Conservation (phyloP, 352 stramenopile genomes). For the Phytophthora cryptogea region DNA sequence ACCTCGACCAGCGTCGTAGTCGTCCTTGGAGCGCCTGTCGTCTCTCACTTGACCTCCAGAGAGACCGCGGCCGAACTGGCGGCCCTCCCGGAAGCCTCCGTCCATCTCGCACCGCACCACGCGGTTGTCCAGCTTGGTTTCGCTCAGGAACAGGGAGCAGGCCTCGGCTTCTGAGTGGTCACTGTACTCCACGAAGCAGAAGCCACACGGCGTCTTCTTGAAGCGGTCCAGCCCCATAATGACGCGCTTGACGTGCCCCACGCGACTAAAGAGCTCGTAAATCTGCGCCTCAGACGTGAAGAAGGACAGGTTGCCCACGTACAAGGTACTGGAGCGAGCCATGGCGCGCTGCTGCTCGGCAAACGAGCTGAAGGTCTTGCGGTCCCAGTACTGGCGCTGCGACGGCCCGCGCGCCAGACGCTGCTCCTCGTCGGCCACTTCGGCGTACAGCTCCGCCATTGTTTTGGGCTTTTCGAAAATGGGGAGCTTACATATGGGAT, state of each 20-base stretch:
- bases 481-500: no score
- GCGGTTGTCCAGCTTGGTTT: slow-evolving; percentile 89
- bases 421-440: slow-evolving; percentile 62
- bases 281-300: slow-evolving; percentile 96
- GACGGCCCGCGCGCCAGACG: slow-evolving; percentile 53
- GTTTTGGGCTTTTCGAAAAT: neutral
- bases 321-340: slow-evolving; percentile 91
- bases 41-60: slow-evolving; percentile 87
- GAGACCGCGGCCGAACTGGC: slow-evolving; percentile 83
- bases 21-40: slow-evolving; percentile 82
- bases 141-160: slow-evolving; percentile 82
- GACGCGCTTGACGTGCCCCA: slow-evolving; percentile 92
- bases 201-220: slow-evolving; percentile 96
- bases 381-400: slow-evolving; percentile 94
- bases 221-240: slow-evolving; percentile 97
- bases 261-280: slow-evolving; percentile 93
- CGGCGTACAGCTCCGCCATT: slow-evolving; percentile 50
- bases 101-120: slow-evolving; percentile 91
- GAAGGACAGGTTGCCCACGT: slow-evolving; percentile 98
- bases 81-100: slow-evolving; percentile 82
- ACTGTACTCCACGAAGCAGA: slow-evolving; percentile 97
- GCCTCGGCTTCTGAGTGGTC: slow-evolving; percentile 72
- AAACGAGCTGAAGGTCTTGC: slow-evolving; percentile 92
- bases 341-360: slow-evolving; percentile 95
- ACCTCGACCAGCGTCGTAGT: slow-evolving; percentile 82